Percentiles rank a stretch among this genome's conserved stretches.
Conservation (phyloP, 805 yeast species). For the Barnettozyma sucrosica region DNA sequence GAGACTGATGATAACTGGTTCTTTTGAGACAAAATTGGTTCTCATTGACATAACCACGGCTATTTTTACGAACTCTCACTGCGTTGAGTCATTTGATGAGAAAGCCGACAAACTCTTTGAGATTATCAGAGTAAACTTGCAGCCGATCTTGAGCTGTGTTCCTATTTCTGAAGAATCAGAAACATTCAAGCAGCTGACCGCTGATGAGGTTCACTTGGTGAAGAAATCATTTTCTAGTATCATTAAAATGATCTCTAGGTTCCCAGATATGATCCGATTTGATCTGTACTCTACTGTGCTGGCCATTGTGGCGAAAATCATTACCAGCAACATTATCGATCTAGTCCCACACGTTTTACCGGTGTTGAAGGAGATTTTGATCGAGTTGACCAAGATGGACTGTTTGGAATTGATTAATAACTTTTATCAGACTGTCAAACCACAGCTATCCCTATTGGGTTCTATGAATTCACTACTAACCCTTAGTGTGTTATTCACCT, state of each 20-base stretch:
- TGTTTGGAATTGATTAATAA: conserved; percentile 27
- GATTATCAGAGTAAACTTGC: conserved; percentile 60
- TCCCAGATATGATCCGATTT: conserved; percentile 61
- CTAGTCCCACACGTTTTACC: conserved; percentile 49
- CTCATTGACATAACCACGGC: conserved; percentile 53
- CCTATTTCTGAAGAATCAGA: conserved; percentile 50
- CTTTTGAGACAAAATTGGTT: conserved; percentile 38
- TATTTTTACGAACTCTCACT: conserved; percentile 37
- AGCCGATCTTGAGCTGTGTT: conserved; percentile 52
- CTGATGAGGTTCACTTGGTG: conserved; percentile 35
- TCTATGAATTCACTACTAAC: conserved; percentile 38
- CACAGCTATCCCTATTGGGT: conserved; percentile 22
- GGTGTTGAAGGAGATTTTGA: conserved; percentile 40
- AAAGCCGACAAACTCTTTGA: conserved; percentile 82
- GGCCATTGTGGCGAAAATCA: conserved; percentile 40
- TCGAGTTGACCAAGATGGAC: conserved; percentile 29
- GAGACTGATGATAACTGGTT: conserved; percentile 56
- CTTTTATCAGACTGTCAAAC: conserved; percentile 35
- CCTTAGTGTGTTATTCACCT: conserved; percentile 37
- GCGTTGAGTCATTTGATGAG: conserved; percentile 37
- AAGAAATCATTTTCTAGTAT: conserved; percentile 46
- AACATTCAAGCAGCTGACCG: conserved; percentile 7
- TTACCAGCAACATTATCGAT: conserved; percentile 26
- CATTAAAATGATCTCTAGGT: conserved; percentile 54
- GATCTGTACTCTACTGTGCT: conserved; percentile 72